Percentiles rank a stretch among this genome's conserved stretches.
Evolutionary conservation across 2,329 filamentous ascomycete genomes (phyloP).

Genomic region (Cladosporium phlei): DNA sequence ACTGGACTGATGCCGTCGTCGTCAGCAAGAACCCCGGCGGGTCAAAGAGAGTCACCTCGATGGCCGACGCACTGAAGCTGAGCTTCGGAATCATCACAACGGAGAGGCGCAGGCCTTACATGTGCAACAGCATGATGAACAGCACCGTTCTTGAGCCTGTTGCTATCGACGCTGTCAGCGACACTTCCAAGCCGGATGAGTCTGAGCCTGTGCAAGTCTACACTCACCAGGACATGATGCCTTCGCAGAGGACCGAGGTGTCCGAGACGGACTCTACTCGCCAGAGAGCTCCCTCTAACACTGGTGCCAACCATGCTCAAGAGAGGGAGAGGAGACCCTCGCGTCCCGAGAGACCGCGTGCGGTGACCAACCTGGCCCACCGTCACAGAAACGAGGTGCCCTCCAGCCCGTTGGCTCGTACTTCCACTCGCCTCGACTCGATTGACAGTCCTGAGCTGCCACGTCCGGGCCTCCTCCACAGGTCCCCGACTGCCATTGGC

Average conservation of each 20-base stretch:
- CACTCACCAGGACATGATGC: not conserved
- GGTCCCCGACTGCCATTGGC: slow-evolving; percentile 25
- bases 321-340: slow-evolving; percentile 10
- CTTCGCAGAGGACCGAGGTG: slow-evolving; percentile 12
- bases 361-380: slow-evolving; percentile 12
- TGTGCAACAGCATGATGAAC: slow-evolving; percentile 61
- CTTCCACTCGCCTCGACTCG: slow-evolving; percentile 29
- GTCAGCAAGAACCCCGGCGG: slow-evolving; percentile 98
- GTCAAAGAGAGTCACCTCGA: slow-evolving; percentile 91
- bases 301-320: slow-evolving; percentile 7
- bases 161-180: slow-evolving; percentile 35
- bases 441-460: slow-evolving; percentile 15
- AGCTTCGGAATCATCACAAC: slow-evolving; percentile 97
- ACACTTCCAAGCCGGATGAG: slow-evolving; percentile 27
- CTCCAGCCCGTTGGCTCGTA: slow-evolving; percentile 28
- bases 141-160: slow-evolving; percentile 65
- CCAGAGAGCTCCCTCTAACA: slow-evolving; percentile 16
- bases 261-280: slow-evolving; percentile 28
- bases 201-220: slow-evolving; percentile 16
- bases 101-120: slow-evolving; percentile 55
- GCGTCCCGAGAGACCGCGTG: slow-evolving; percentile 9
- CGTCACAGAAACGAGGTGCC: slow-evolving; percentile 22
- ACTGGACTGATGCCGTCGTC: slow-evolving; percentile 88
- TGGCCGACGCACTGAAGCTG: slow-evolving; percentile 91
- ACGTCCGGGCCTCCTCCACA: slow-evolving; percentile 15